phyloP scores from a whole-genome alignment of 768 basidiomycete species.

The Russula abietina region DNA sequence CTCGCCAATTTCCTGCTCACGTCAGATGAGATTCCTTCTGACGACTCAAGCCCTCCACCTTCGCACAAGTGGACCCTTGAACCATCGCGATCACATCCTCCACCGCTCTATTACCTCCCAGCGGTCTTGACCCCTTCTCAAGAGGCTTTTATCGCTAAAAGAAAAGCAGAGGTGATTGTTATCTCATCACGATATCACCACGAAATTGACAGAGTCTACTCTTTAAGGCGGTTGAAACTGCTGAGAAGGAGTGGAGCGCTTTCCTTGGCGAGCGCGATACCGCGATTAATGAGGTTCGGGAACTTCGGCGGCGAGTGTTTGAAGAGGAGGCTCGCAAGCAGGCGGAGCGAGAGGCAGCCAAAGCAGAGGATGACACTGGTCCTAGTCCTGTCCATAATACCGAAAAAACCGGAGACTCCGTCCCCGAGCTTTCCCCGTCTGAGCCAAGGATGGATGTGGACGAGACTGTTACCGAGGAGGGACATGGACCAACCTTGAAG shows the following conservation, averaged over 20 bases:
- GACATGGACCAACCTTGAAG: constrained; percentile 13
- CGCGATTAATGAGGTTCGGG: constrained; percentile 56
- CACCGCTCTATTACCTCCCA: constrained; percentile 74
- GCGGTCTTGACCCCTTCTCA: constrained; percentile 61
- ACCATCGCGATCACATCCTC: constrained; percentile 60
- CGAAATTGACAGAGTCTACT: constrained; percentile 8
- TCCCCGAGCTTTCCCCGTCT: constrained; percentile 13
- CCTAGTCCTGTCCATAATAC: constrained; percentile 1
- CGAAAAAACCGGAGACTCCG: constrained; percentile 3
- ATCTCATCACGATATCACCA: neutral
- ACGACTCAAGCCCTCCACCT: constrained; percentile 30
- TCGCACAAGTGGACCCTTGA: constrained; percentile 38
- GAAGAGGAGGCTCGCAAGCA: constrained; percentile 54
- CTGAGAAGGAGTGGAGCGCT: constrained; percentile 60
- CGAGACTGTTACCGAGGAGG: constrained; percentile 5
- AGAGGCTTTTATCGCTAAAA: constrained; percentile 55
- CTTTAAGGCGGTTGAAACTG: constrained; percentile 51
- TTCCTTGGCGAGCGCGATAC: constrained; percentile 56
- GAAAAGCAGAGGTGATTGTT: constrained; percentile 54
- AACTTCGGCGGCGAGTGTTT: constrained; percentile 56
- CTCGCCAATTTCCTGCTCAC: constrained; percentile 72
- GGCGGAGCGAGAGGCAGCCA: constrained; percentile 36
- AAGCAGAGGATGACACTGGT: constrained; percentile 31
- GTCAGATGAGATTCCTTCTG: constrained; percentile 54
- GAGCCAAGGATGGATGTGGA: constrained; percentile 26